These are phyloP conservation scores for Hymenoscyphus occultus DNA, from an alignment of 2,329 filamentous ascomycete species.

Conservation along the genomic window DNA sequence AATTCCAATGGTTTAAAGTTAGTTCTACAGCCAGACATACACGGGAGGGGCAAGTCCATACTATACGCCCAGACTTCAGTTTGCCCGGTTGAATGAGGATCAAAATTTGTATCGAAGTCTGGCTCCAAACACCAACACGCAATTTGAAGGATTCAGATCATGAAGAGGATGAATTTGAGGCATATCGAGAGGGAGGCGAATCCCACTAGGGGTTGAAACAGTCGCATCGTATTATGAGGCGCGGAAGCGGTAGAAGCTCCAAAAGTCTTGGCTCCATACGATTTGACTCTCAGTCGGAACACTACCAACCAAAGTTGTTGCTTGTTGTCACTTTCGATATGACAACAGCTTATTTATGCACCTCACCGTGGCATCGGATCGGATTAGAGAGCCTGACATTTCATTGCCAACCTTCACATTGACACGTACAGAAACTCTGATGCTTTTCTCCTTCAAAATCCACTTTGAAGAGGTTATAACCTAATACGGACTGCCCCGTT, in stretches of 20 bases:
- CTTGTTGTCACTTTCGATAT: background rate
- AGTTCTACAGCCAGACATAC: no score
- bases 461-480: background rate
- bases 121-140: background rate
- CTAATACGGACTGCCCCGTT: background rate
- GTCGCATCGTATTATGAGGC: background rate
- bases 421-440: background rate
- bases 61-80: background rate
- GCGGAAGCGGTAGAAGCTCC: background rate
- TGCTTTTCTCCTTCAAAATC: background rate
- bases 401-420: no score
- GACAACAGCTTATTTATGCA: conserved; percentile 1
- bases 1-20: no score
- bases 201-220: background rate
- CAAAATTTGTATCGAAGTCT: background rate
- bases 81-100: background rate
- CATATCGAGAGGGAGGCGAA: background rate
- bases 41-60: background rate
- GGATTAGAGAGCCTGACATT: background rate
- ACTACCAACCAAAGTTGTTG: background rate
- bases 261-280: background rate
- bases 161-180: background rate
- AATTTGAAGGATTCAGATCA: background rate
- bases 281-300: background rate
- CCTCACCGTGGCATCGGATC: background rate